Evolutionary conservation across 2,329 filamentous ascomycete genomes (phyloP).

Genomic region (Xylaria digitata): DNA sequence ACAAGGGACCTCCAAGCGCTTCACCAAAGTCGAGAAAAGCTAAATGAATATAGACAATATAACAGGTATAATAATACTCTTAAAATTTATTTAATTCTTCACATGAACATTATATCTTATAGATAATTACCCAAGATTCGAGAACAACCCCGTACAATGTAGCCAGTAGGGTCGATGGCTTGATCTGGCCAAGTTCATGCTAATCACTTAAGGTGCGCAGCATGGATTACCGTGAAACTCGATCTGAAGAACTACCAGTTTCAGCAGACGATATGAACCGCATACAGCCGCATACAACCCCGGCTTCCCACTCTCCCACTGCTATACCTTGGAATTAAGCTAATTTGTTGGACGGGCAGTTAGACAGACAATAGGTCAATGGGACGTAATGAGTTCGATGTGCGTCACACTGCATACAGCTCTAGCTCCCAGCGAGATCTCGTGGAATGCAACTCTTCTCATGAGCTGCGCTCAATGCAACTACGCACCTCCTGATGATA

Average conservation of each 20-base stretch:
- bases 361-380: neutral
- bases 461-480: neutral
- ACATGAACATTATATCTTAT: neutral
- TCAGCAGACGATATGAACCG: slow-evolving; percentile 12
- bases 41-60: neutral
- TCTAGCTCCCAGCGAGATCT: neutral
- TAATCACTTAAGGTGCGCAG: neutral
- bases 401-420: neutral
- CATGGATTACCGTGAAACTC: slow-evolving; percentile 25
- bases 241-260: slow-evolving; percentile 23
- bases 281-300: slow-evolving; percentile 6
- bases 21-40: neutral
- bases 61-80: neutral
- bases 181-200: slow-evolving; percentile 13
- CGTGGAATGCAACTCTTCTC: neutral
- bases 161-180: neutral
- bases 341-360: neutral
- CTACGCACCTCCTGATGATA: neutral
- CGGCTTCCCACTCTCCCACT: neutral
- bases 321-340: neutral
- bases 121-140: neutral
- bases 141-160: neutral
- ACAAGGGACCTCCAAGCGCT: slow-evolving; percentile 1
- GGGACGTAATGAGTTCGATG: neutral
- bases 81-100: neutral